Base-by-base conservation (phyloP, 306 rosid species). In the Castanea mollissima region DNA sequence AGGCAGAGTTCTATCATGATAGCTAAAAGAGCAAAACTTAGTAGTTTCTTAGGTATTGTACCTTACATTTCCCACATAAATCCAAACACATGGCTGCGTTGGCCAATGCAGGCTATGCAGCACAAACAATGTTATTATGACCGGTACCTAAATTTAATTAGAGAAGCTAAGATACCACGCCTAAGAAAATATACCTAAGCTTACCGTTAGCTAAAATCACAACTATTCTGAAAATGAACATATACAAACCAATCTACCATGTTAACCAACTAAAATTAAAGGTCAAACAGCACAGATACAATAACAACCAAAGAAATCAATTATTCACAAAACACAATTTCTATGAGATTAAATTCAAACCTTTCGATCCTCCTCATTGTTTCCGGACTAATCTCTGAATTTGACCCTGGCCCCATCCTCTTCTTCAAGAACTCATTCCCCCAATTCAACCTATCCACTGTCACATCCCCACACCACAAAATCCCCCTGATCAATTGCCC, bases 391-490 rank as follows among this genome's bases (percentile, higher is more conserved):
- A 94, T 73, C 21, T 91, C 89, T 1, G 87, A 69, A 34, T 54
- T 55, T 13, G 91, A 81, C 55, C 84, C 77, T 23, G 87, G 81
- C 0, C 83, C 82, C 86, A 94, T 77, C 76, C 92, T 86, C 58
- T 35, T 91, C 86, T 77, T 89, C 85, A 94, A 63, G 72, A 86
- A 91, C 73, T 86, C 92, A 80, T 94, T 77, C 19, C 97, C 98
- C 97, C 97, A 92, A 0, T 68, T 92, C 71, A 94, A 73, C 69
- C 97, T 86, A 6, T 92, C 98, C 31, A 92, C 98, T 19, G 97
- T 91, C 6, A 92, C 92, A 80, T 94, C 97, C 5, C 97, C 98
- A 56, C 90, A 92, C 93, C 94, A 94, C 70, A 94, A 31, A 27
- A 94, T 92, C 31, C 98, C 98, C 68, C 92, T 76, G 1, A 94